Percentiles rank a stretch among this genome's conserved stretches.
These are phyloP conservation scores for Saturnispora halmiae DNA, from an alignment of 805 yeast species.

Conservation along the genomic window DNA sequence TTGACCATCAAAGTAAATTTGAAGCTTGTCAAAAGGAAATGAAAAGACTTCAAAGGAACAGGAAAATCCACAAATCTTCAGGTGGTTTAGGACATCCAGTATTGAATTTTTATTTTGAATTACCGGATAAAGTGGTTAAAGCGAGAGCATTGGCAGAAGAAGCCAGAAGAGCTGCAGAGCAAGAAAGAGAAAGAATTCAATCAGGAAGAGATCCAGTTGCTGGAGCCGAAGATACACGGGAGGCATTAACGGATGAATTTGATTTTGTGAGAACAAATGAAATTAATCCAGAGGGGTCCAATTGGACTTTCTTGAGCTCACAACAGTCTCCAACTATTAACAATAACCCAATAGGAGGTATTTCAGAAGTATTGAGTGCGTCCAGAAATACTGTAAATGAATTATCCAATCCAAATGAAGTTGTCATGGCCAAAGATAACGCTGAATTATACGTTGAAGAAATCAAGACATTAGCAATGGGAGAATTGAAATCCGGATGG, in stretches of 20 bases:
- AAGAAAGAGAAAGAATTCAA: constrained; percentile 7
- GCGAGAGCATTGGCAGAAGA: constrained; percentile 7
- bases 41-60: constrained; percentile 23
- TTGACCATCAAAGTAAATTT: constrained; percentile 44
- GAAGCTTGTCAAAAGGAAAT: constrained; percentile 35
- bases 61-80: constrained; percentile 22
- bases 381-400: no score
- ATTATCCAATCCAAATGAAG: constrained; percentile 14
- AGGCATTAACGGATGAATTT: no score
- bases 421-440: constrained; percentile 9
- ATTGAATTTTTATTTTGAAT: constrained; percentile 23
- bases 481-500: constrained; percentile 90
- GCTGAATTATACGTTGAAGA: constrained; percentile 54
- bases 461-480: constrained; percentile 59
- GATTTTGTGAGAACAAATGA: constrained; percentile 5
- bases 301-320: not conserved
- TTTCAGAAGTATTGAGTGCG: not conserved
- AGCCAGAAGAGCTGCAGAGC: constrained; percentile 4
- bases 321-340: not conserved
- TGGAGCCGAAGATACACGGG: no score
- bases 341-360: not conserved
- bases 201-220: constrained; percentile 2
- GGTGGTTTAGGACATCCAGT: constrained; percentile 23
- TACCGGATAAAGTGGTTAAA: constrained; percentile 17
- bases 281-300: constrained; percentile 4